Base-by-base conservation (phyloP, 306 rosid genomes). In the Erythrophleum fordii region DNA sequence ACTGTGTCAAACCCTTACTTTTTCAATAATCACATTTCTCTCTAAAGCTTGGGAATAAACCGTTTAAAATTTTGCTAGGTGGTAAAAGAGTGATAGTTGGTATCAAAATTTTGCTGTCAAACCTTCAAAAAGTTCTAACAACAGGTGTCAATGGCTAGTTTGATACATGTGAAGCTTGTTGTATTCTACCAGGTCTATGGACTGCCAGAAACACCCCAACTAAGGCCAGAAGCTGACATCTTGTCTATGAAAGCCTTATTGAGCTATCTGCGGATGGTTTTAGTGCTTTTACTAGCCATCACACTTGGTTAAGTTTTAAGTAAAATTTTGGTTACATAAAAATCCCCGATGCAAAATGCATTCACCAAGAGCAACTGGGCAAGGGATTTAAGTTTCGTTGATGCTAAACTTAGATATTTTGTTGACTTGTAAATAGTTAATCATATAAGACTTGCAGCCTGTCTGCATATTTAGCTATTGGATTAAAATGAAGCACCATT, bases 401-500 rank as follows among this genome's bases (percentile, higher is more conserved):
- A 59, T 56, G 73, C 68, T 39, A 65, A 66, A 59, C 25, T 25
- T 35, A n/a, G 28, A 55, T 39, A 14, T 11, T 22, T 56, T 73
- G 11, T 48, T 74, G 17, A 34, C 49, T 59, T 78, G 25, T 79
- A 69, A 17, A 6, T 62, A 0, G 69, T 23, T 62, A 31, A 20
- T 51, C 41, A 7, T 79, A 12, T 16, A 29, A 39, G 44, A 83
- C 25, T 35, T 44, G 67, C 11, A 12, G 39, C 39, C 18, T 37
- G 37, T n/a, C 61, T 60, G 64, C 61, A 11, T 56, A 28, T 23
- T 60, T 55, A 37, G 9, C 73, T 64, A 31, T 72, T 42, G 72
- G 70, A 83, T 75, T 67, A 45, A 80, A 69, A 34, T 70, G 25
- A 23, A 69, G 75, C n/a, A 22, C 77, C 74, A n/a, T 64, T 22